A percentile compares a stretch with the other conserved stretches of the same genome.
Evolutionary conservation across 2,329 filamentous ascomycete genomes (phyloP).

Genomic region (Tolypocladium ovalisporum): DNA sequence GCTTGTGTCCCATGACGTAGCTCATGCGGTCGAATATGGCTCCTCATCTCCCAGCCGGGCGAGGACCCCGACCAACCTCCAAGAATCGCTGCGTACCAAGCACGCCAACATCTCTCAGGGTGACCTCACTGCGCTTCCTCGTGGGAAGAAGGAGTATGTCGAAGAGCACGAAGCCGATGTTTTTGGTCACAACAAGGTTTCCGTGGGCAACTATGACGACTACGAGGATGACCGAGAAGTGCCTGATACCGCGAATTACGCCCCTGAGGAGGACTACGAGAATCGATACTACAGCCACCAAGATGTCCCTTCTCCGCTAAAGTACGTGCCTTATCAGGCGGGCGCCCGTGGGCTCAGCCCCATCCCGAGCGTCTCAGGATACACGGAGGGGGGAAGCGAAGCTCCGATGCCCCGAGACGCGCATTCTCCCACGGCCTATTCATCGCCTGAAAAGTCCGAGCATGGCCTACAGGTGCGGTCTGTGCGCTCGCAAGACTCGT

Average conservation of each 20-base stretch:
- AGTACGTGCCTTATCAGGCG: conserved; percentile 58
- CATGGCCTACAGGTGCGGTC: conserved; percentile 21
- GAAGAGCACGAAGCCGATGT: conserved; percentile 39
- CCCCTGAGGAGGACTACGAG: conserved; percentile 25
- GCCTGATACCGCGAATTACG: conserved; percentile 24
- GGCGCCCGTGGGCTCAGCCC: conserved; percentile 70
- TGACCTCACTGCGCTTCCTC: conserved; percentile 43
- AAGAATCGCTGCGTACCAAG: conserved; percentile 54
- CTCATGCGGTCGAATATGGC: conserved; percentile 48
- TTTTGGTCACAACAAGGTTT: conserved; percentile 30
- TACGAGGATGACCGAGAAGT: conserved; percentile 19
- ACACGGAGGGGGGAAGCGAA: conserved; percentile 58
- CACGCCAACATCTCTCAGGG: conserved; percentile 55
- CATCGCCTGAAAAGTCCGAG: conserved; percentile 49
- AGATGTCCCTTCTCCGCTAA: conserved; percentile 52
- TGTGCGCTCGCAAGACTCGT: conserved; percentile 21
- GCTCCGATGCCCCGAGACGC: conserved; percentile 42
- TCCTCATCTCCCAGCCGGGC: conserved; percentile 54
- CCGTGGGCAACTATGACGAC: conserved; percentile 32
- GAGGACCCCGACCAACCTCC: conserved; percentile 38
- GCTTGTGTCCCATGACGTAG: conserved; percentile 51
- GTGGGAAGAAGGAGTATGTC: conserved; percentile 30
- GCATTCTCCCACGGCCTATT: conserved; percentile 40
- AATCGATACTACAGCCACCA: conserved; percentile 45
- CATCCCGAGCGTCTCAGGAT: conserved; percentile 86